These are phyloP conservation scores for Gossypium schwendimanii DNA, from an alignment of 441 rosid species.

Conservation along the genomic window DNA sequence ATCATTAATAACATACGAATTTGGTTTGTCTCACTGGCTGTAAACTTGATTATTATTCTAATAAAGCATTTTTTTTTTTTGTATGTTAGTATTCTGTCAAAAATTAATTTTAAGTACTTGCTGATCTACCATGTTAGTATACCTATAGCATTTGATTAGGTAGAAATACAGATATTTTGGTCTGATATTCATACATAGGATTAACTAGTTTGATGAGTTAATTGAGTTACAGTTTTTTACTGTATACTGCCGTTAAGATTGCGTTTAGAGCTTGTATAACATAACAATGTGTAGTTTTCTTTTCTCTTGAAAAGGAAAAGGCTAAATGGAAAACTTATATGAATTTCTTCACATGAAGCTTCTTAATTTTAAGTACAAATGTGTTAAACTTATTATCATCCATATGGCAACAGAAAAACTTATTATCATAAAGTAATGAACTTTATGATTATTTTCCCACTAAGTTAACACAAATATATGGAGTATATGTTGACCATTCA, in stretches of 20 bases:
- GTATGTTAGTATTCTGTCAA: not conserved
- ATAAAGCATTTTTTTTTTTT: not conserved
- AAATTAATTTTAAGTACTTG: not conserved
- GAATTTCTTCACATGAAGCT: slow-evolving; percentile 1
- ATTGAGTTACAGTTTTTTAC: not conserved
- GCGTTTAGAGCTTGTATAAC: not conserved
- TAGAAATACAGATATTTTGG: not conserved
- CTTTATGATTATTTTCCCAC: not conserved
- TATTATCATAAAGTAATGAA: not conserved
- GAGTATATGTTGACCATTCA: not conserved
- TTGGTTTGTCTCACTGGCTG: not conserved
- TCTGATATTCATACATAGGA: not conserved
- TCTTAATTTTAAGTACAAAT: not conserved
- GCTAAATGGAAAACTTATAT: not conserved
- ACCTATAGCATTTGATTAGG: not conserved
- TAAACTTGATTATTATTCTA: not conserved
- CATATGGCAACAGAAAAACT: not conserved
- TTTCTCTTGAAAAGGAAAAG: not conserved
- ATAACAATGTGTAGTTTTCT: not conserved
- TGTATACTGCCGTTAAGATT: not conserved
- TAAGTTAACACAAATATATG: not conserved
- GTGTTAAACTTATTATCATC: not conserved
- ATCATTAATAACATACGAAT: not conserved
- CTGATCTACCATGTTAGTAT: not conserved
- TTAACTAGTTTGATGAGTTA: slow-evolving; percentile 2